Evolutionary conservation across 148 eudicot genomes (phyloP).

Genomic region (Vaccinium vitisidaea): DNA sequence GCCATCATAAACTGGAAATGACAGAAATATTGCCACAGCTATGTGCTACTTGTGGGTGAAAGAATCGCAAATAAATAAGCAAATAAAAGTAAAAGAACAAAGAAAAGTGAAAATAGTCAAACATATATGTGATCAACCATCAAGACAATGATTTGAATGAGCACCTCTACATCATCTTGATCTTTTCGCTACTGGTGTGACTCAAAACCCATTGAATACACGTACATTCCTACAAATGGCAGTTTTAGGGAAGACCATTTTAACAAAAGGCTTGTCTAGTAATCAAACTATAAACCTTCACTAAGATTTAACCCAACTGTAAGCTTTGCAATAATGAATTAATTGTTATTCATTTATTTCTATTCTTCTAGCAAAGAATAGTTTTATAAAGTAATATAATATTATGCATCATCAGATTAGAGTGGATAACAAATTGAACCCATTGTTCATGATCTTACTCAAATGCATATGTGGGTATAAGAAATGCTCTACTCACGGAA

Average conservation of each 20-base stretch:
- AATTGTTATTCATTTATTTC: background rate
- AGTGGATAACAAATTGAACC: background rate
- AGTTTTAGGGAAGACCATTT: background rate
- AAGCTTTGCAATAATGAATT: background rate
- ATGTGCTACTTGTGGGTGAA: background rate
- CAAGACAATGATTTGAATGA: background rate
- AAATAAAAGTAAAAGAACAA: background rate
- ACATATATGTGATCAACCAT: background rate
- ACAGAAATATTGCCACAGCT: background rate
- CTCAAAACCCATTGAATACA: background rate
- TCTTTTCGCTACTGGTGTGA: background rate
- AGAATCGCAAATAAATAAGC: background rate
- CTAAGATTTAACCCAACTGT: background rate
- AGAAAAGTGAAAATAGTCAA: background rate
- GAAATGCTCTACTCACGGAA: slow-evolving; percentile 41
- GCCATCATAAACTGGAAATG: slow-evolving; percentile 5
- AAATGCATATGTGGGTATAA: background rate
- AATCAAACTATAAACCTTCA: background rate
- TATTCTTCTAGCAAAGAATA: background rate
- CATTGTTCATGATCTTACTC: background rate
- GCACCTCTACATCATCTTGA: background rate
- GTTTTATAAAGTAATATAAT: too few relatives aligned
- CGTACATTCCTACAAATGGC: background rate
- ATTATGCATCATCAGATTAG: background rate
- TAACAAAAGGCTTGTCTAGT: background rate